phyloP scores from a whole-genome alignment of 371 early-diverging fungal genomes.

The Nematocida minor region DNA sequence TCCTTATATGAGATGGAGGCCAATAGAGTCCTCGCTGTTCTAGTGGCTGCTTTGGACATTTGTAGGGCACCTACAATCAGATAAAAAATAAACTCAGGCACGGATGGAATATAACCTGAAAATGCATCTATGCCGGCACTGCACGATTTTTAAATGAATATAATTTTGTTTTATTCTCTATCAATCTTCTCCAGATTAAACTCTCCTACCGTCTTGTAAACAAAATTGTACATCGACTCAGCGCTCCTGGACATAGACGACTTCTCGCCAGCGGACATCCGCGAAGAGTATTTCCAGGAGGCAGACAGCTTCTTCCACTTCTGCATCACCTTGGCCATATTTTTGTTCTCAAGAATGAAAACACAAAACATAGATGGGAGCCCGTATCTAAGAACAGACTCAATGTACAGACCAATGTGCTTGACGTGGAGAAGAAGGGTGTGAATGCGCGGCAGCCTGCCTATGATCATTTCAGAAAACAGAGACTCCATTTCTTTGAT shows the following conservation, averaged over 20 bases:
- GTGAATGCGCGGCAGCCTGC: neutral
- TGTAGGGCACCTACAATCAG: too few species aligned
- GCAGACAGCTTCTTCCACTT: conserved; percentile 48
- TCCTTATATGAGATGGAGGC: too few species aligned
- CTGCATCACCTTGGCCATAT: neutral
- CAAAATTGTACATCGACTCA: conserved; percentile 38
- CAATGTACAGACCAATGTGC: conserved; percentile 42
- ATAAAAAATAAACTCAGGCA: too few species aligned
- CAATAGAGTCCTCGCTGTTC: too few species aligned
- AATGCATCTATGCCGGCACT: too few species aligned
- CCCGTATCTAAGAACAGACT: conserved; percentile 50
- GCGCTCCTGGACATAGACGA: neutral
- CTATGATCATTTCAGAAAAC: neutral
- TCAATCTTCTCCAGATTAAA: conserved; percentile 3
- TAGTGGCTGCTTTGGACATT: too few species aligned
- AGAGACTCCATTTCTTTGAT: neutral
- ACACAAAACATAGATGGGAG: conserved; percentile 41
- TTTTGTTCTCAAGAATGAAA: conserved; percentile 19
- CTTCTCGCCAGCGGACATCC: conserved; percentile 4
- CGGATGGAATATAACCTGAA: too few species aligned
- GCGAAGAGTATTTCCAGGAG: conserved; percentile 42
- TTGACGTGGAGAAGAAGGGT: conserved; percentile 35
- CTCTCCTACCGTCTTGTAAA: conserved; percentile 21
- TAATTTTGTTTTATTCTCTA: neutral
- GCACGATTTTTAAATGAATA: too few species aligned